Evolutionary conservation across 805 yeast species (phyloP).

Genomic region (Yarrowia osloensis): DNA sequence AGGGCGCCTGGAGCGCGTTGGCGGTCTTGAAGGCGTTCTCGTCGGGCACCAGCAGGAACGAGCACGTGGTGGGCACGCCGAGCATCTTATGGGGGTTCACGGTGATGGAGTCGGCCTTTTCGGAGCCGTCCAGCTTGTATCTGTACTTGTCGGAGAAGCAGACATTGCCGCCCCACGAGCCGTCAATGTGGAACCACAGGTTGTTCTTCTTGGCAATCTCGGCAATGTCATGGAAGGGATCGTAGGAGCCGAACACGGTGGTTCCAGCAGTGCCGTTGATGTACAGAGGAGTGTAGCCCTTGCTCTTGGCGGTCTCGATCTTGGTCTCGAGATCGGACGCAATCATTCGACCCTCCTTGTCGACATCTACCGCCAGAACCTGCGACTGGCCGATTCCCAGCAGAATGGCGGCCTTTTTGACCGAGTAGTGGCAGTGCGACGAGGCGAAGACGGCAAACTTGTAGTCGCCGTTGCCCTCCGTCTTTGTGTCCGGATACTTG

Average conservation of each 20-base stretch:
- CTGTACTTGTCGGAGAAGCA: constrained; percentile 58
- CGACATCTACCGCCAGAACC: constrained; percentile 65
- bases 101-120: constrained; percentile 73
- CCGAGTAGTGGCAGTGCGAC: constrained; percentile 74
- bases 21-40: constrained; percentile 65
- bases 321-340: constrained; percentile 49
- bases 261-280: constrained; percentile 87
- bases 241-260: constrained; percentile 83
- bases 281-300: constrained; percentile 73
- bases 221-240: constrained; percentile 60
- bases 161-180: constrained; percentile 90
- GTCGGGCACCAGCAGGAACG: constrained; percentile 73
- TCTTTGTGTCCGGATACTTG: constrained; percentile 68
- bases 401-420: constrained; percentile 77
- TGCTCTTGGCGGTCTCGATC: constrained; percentile 48
- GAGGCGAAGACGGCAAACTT: constrained; percentile 73
- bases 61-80: constrained; percentile 73
- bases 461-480: constrained; percentile 53
- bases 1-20: constrained; percentile 77
- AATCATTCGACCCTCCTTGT: constrained; percentile 58
- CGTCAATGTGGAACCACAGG: constrained; percentile 84
- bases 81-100: constrained; percentile 85
- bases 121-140: constrained; percentile 56
- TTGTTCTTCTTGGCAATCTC: constrained; percentile 54
- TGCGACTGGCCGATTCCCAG: constrained; percentile 66